phyloP scores from a whole-genome alignment of 139 green algal genomes.

The Coccomyxa sp. region DNA sequence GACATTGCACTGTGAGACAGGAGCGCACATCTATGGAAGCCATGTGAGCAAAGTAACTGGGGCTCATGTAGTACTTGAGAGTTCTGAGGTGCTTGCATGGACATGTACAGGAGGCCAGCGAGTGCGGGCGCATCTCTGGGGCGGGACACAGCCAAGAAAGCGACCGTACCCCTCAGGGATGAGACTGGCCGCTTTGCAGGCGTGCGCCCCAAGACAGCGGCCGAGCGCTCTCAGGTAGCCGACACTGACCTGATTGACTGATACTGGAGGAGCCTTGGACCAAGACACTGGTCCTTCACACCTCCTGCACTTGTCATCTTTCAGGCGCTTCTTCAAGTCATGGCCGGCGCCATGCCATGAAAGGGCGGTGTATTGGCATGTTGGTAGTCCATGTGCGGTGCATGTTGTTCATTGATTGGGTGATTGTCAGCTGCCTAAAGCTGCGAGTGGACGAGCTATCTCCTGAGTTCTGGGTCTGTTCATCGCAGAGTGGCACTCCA shows the following conservation, averaged over 20 bases:
- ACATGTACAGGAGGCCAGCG: not conserved
- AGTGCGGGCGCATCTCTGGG: not conserved
- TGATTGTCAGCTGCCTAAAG: too few relatives aligned
- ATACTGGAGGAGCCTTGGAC: too few relatives aligned
- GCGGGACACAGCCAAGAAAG: not conserved
- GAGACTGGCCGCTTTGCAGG: constrained; percentile 17
- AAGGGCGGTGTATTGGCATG: too few relatives aligned
- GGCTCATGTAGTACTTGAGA: too few relatives aligned
- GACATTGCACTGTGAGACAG: not conserved
- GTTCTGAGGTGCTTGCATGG: not conserved
- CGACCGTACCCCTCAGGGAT: constrained; percentile 10
- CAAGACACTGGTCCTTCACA: too few relatives aligned
- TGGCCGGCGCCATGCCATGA: not conserved
- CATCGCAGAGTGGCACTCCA: too few relatives aligned
- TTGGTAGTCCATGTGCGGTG: too few relatives aligned
- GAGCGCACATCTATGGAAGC: not conserved
- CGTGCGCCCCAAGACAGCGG: constrained; percentile 15
- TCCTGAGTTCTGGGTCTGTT: too few relatives aligned
- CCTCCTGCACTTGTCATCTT: too few relatives aligned
- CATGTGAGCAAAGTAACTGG: too few relatives aligned
- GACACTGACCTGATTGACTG: not conserved
- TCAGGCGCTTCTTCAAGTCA: not conserved
- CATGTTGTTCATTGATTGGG: too few relatives aligned
- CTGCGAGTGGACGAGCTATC: not conserved
- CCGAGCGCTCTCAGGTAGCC: constrained; percentile 17